These are phyloP conservation scores for Ophiobolus disseminans DNA, from an alignment of 2,329 filamentous ascomycete genomes.

Conservation along the genomic window DNA sequence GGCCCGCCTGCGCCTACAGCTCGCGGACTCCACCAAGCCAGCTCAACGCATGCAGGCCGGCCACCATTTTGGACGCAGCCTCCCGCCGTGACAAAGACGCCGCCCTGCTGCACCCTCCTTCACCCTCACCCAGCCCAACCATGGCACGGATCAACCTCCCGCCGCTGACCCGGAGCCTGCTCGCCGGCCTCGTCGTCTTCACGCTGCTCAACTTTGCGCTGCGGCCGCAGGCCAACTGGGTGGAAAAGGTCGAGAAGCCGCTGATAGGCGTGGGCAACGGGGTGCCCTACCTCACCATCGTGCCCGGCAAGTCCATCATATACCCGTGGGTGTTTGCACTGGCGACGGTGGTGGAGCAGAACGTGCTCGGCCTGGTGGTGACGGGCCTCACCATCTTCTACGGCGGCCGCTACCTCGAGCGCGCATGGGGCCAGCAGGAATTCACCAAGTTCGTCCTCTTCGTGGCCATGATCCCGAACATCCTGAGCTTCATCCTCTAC, in stretches of 20 bases:
- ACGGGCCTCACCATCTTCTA: conserved; percentile 83
- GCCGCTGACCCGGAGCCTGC: conserved; percentile 82
- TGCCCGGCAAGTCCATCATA: conserved; percentile 81
- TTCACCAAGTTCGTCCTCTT: conserved; percentile 89
- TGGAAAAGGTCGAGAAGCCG: conserved; percentile 55
- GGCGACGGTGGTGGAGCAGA: conserved; percentile 88
- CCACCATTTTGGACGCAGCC: neutral
- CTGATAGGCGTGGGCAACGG: conserved; percentile 63
- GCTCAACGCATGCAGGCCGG: neutral
- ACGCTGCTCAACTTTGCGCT: conserved; percentile 83
- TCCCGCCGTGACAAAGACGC: neutral
- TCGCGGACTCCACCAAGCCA: too few relatives aligned
- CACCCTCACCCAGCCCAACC: conserved; percentile 9
- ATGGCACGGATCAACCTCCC: conserved; percentile 93
- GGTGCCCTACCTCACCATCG: conserved; percentile 85
- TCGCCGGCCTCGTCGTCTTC: conserved; percentile 76
- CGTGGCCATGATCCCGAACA: conserved; percentile 79
- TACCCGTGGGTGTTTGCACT: conserved; percentile 94
- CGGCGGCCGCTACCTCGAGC: conserved; percentile 92
- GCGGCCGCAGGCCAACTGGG: conserved; percentile 56
- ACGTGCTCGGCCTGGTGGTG: conserved; percentile 83
- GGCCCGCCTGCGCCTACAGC: neutral
- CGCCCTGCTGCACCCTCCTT: neutral
- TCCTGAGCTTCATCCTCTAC: conserved; percentile 75
- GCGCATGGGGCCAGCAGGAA: conserved; percentile 91